Evolutionary conservation across 202 grass and related monocot species (phyloP).

Genomic region (Hordeum pubiflorum): DNA sequence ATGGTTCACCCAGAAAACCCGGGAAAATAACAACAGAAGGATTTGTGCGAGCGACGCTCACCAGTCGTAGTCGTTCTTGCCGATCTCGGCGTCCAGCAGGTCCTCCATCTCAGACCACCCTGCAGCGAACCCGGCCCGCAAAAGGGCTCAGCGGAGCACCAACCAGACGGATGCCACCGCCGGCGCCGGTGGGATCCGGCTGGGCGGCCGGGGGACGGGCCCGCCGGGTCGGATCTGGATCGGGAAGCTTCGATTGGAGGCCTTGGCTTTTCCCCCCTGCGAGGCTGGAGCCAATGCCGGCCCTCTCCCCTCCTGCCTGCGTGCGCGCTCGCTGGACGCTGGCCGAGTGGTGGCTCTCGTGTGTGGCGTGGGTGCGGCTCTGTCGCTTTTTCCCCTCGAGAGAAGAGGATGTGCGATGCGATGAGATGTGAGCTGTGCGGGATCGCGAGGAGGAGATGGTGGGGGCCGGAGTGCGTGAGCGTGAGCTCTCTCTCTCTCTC

Average conservation of each 20-base stretch:
- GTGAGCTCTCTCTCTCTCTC: neutral
- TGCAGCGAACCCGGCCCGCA: neutral
- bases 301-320: neutral
- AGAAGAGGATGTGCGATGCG: neutral
- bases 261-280: neutral
- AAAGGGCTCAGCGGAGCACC: neutral
- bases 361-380: neutral
- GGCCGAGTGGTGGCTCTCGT: neutral
- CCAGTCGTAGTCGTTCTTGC: conserved; percentile 99
- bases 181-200: neutral
- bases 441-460: neutral
- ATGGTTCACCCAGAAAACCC: neutral
- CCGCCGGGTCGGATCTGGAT: conserved; percentile 27
- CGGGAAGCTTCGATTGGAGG: neutral
- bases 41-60: conserved; percentile 9
- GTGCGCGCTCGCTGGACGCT: neutral
- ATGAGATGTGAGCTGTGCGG: neutral
- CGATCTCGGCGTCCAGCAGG: conserved; percentile 67
- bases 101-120: conserved; percentile 60
- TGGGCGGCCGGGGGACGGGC: neutral
- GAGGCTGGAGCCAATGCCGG: conserved; percentile 14
- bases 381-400: neutral
- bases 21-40: neutral
- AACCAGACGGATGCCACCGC: neutral
- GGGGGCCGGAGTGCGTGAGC: conserved; percentile 10